phyloP scores from a whole-genome alignment of 2,329 filamentous ascomycete genomes.

The Aspergillus oerlinghausenensis region DNA sequence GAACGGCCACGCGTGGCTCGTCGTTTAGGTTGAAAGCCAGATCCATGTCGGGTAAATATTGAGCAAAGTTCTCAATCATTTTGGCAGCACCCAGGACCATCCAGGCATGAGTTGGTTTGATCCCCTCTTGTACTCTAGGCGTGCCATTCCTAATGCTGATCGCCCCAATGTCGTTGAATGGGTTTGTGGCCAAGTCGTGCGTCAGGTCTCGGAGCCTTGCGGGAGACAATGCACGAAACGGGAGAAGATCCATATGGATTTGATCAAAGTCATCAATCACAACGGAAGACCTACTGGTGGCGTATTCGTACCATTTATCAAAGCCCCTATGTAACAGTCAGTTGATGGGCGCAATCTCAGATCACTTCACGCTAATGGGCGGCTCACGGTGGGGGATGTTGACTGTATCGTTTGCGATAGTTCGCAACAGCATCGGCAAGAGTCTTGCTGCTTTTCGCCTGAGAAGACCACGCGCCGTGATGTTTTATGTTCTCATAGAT shows the following conservation, averaged over 20 bases:
- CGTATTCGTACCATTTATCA: slow-evolving; percentile 57
- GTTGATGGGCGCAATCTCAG: background rate
- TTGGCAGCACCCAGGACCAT: slow-evolving; percentile 52
- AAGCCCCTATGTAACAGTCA: slow-evolving; percentile 42
- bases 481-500: slow-evolving; percentile 47
- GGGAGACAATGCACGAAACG: slow-evolving; percentile 52
- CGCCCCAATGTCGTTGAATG: slow-evolving; percentile 53
- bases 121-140: slow-evolving; percentile 46
- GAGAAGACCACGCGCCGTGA: slow-evolving; percentile 47
- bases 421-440: slow-evolving; percentile 47
- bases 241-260: slow-evolving; percentile 53
- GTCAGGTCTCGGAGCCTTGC: slow-evolving; percentile 50
- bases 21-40: slow-evolving; percentile 61
- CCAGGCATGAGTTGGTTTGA: slow-evolving; percentile 54
- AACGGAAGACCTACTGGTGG: slow-evolving; percentile 46
- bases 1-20: slow-evolving; percentile 54
- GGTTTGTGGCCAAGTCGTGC: slow-evolving; percentile 49
- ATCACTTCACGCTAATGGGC: background rate
- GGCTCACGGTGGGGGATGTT: slow-evolving; percentile 51
- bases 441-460: slow-evolving; percentile 45
- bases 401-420: slow-evolving; percentile 50
- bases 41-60: slow-evolving; percentile 59
- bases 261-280: slow-evolving; percentile 59
- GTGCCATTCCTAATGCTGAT: slow-evolving; percentile 53
- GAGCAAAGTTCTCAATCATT: slow-evolving; percentile 52